phyloP scores from a whole-genome alignment of 768 basidiomycete species.

The Lactarius sanguifluus region DNA sequence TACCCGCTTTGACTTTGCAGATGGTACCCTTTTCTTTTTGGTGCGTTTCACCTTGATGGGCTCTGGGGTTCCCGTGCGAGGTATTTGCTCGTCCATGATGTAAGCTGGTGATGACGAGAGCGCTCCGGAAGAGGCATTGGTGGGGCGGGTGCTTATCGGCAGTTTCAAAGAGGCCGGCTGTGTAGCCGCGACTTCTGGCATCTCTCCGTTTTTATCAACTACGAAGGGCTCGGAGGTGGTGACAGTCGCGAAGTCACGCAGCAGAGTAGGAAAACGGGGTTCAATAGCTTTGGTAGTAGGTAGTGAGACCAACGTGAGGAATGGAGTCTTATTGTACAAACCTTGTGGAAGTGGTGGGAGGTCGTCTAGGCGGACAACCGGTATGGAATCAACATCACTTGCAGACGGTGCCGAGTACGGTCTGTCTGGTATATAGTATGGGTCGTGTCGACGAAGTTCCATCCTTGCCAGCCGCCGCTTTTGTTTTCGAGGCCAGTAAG shows the following conservation, averaged over 20 bases:
- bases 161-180: constrained; percentile 22
- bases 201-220: constrained; percentile 28
- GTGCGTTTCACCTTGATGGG: constrained; percentile 73
- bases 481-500: neutral
- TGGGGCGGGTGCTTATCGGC: constrained; percentile 30
- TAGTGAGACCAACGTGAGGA: neutral
- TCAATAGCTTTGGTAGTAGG: constrained; percentile 6
- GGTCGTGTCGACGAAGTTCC: constrained; percentile 79
- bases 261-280: constrained; percentile 18
- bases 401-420: constrained; percentile 40
- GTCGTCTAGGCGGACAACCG: constrained; percentile 80
- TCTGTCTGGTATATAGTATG: constrained; percentile 84
- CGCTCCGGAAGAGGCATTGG: constrained; percentile 22
- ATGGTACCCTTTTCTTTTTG: constrained; percentile 61
- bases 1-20: constrained; percentile 70
- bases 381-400: constrained; percentile 87
- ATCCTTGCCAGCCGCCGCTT: constrained; percentile 76
- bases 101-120: constrained; percentile 52
- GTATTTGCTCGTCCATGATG: constrained; percentile 49
- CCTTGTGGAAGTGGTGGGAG: constrained; percentile 51
- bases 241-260: constrained; percentile 22
- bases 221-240: constrained; percentile 20
- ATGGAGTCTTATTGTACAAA: constrained; percentile 16
- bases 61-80: constrained; percentile 58
- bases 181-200: constrained; percentile 25